Evolutionary conservation across 805 yeast species (phyloP), one percentile per base, ranked within the genome.

Genomic region (Cyberlindnera subsufficiens): DNA sequence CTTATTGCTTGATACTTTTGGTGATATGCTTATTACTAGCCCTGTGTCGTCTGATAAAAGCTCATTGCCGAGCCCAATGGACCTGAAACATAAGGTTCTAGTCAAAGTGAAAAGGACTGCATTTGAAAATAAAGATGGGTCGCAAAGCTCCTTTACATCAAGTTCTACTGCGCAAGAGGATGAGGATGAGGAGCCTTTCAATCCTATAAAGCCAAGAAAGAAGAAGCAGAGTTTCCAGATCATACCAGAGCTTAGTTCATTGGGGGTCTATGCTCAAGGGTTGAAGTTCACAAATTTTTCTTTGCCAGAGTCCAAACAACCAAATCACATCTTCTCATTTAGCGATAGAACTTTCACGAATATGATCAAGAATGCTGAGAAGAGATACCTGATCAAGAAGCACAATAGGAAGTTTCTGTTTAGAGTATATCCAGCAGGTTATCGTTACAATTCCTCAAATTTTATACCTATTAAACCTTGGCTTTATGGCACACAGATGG

Each of bases 401-500:
- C 98, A 93, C 60, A 91, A 93, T 60, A 65, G 80, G 46, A 69
- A 71, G 39, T 86, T 72, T 55, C 58, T 91, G 41, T 81, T 87
- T 83, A 71, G 99, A 40, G 77, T 89, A 0, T 93, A 93, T 57
- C 99, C 99, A 0, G 81, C 95, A 1, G 80, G 80, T 7, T 74
- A 80, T 43, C 66, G 97, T 33, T 72, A 86, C 49, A 81, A 71
- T 40, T 88, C 96, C 1, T 72, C 86, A 3, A 93, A 93, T 56
- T 90, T 87, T 57, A 75, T 74, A 35, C 98, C 99, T 0, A 63
- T 86, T 2, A 61, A 63, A 1, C 88, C 78, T 56, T 93, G 99
- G 99, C 71, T 71, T 39, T 67, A 74, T 37, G 99, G 99, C 1
- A 82, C 75, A 10, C 99, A 93, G 58, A 78, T 93, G 88, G 98